Evolutionary conservation across 352 stramenopile genomes (phyloP), one percentile per base, ranked within the genome.

Genomic region (Lagenidium giganteum): DNA sequence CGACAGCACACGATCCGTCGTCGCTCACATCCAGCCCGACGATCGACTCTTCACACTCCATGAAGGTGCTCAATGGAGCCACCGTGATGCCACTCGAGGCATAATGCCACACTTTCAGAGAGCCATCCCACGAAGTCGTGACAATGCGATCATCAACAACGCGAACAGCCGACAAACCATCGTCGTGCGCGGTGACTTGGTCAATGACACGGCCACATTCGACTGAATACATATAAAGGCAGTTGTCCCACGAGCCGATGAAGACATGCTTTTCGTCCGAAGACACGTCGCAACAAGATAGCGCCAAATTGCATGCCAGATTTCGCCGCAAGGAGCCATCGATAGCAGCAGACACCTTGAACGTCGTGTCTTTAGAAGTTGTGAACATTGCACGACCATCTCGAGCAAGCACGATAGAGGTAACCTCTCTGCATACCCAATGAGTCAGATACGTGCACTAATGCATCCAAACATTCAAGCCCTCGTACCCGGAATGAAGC

Each of bases 161-260:
- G 22, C 64, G 73, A n/a, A 89, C 48, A 23, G 61, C 72, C 17
- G 75, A 84, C 27, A 89, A 53, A 17, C 69, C 67, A 29, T 87
- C 72, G 26, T 83, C 72, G 28, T 89, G 76, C 14, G 74, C 77
- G 12, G 62, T 75, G 22, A 82, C 69, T 20, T 87, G 75, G 38
- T 86, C 70, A 20, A 87, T 66, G 1, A 89, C 67, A 12, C 72
- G 73, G 1, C 77, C 77, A 12, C 74, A 65, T n/a, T 87, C 77
- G 44, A 88, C 70, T 12, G 72, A 84, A 32, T 84, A 86, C 76
- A 89, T 87, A 54, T 87, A 87, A 23, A 89, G 58, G 33, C 66
- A 73, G 38, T 75, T 75, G 45, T 89, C 77, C 64, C 63, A 79
- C 18, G 71, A 84, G 11, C 75, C 76, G 40, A 89, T 61, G 28